These are phyloP conservation scores for Trifolium subterraneum DNA, from an alignment of 306 rosid genomes.

Conservation along the genomic window DNA sequence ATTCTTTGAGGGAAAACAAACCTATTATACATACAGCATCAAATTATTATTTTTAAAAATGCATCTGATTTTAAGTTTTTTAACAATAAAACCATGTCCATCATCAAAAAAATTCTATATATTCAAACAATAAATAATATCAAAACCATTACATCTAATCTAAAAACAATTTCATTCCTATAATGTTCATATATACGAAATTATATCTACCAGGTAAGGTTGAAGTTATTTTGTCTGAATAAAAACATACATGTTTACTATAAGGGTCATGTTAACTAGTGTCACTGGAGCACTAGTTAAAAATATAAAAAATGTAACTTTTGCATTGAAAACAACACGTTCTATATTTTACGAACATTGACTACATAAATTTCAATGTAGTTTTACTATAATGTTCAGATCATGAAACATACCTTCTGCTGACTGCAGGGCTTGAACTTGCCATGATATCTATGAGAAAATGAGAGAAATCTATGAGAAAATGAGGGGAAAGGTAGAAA, in stretches of 20 bases:
- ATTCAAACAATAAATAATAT: not conserved
- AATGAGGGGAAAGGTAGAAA: not conserved
- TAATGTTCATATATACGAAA: not conserved
- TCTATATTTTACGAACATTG: too few species aligned
- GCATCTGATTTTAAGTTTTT: not conserved
- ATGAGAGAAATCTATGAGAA: not conserved
- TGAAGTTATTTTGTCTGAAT: not conserved
- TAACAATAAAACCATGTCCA: not conserved
- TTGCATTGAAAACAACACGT: too few species aligned
- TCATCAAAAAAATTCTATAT: not conserved
- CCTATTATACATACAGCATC: not conserved
- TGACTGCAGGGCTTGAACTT: constrained; percentile 32
- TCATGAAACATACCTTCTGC: constrained; percentile 49
- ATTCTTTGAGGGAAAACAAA: not conserved
- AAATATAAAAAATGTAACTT: too few species aligned
- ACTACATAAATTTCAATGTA: too few species aligned
- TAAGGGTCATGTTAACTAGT: too few species aligned
- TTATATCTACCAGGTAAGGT: not conserved
- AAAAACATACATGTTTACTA: not conserved
- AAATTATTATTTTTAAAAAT: not conserved
- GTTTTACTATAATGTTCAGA: too few species aligned
- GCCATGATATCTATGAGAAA: constrained; percentile 45
- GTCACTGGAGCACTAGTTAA: too few species aligned
- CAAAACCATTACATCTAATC: not conserved
- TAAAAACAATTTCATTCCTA: not conserved